These are phyloP conservation scores for Tuber melanosporum DNA, from an alignment of 495 filamentous ascomycete species.

Conservation along the genomic window DNA sequence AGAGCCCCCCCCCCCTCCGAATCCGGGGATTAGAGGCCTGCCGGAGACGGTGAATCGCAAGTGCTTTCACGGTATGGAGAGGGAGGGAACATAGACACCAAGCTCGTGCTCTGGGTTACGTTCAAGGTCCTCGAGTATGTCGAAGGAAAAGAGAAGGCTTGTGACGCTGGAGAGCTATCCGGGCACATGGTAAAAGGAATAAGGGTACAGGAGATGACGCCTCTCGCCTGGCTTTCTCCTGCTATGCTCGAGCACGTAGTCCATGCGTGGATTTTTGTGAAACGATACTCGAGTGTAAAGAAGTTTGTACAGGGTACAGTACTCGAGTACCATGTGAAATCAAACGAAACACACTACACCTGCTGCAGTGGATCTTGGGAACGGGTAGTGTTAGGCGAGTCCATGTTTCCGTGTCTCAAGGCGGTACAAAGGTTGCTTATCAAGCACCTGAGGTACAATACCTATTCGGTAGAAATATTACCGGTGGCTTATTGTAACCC, in stretches of 20 bases:
- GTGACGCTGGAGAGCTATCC: not conserved
- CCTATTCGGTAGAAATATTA: not conserved
- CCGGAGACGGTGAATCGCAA: too few species aligned
- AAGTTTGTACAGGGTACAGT: not conserved
- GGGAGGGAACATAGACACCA: not conserved
- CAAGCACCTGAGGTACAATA: not conserved
- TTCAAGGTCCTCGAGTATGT: not conserved
- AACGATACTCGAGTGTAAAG: not conserved
- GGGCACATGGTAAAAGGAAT: not conserved
- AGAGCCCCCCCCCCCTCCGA: too few species aligned
- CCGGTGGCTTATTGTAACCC: not conserved
- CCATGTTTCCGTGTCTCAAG: not conserved
- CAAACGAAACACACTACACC: not conserved
- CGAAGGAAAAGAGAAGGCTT: not conserved
- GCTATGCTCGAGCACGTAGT: not conserved
- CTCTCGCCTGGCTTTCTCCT: not conserved
- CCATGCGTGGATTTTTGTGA: not conserved
- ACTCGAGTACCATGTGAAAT: not conserved
- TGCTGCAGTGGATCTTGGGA: not conserved
- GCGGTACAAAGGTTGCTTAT: not conserved
- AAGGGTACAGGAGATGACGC: not conserved
- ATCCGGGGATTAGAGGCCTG: too few species aligned
- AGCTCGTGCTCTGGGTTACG: not conserved
- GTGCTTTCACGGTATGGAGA: not conserved
- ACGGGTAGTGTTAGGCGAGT: not conserved